Percentiles rank a stretch among this genome's conserved stretches.
These are phyloP conservation scores for Emergomyces pasteurianus DNA, from an alignment of 2,329 filamentous ascomycete species.

Conservation along the genomic window DNA sequence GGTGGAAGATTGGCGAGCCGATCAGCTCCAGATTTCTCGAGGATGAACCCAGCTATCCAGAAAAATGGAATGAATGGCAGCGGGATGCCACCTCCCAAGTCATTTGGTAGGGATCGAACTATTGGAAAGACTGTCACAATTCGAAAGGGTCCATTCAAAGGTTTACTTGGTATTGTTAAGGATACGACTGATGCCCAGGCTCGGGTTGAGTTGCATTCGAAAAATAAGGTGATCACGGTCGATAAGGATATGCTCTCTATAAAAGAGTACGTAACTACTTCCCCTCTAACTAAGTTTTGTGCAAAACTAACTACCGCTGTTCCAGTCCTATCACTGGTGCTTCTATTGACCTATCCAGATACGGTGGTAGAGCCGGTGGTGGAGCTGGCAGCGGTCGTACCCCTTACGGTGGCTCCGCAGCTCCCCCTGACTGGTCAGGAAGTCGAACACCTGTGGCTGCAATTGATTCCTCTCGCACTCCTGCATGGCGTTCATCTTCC, in stretches of 20 bases:
- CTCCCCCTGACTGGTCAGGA: conserved; percentile 48
- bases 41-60: conserved; percentile 87
- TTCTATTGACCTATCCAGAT: conserved; percentile 57
- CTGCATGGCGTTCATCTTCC: conserved; percentile 50
- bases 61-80: conserved; percentile 47
- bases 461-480: conserved; percentile 54
- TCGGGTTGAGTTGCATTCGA: conserved; percentile 85
- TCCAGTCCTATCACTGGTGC: conserved; percentile 53
- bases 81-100: conserved; percentile 59
- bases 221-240: conserved; percentile 81
- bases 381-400: conserved; percentile 34
- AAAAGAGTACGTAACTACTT: conserved; percentile 54
- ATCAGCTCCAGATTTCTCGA: conserved; percentile 59
- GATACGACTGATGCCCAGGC: conserved; percentile 79
- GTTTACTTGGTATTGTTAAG: conserved; percentile 86
- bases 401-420: conserved; percentile 35
- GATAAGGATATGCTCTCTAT: conserved; percentile 70
- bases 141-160: conserved; percentile 79
- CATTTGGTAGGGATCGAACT: conserved; percentile 64
- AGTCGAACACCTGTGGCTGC: conserved; percentile 57
- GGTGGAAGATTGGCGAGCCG: conserved; percentile 59
- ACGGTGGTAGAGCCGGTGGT: conserved; percentile 32
- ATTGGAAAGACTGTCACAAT: conserved; percentile 89
- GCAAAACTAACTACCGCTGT: conserved; percentile 11
- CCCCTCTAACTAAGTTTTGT: not conserved